Evolutionary conservation across 2,329 filamentous ascomycete species (phyloP).

Genomic region (Scopulariopsis brevicaulis): DNA sequence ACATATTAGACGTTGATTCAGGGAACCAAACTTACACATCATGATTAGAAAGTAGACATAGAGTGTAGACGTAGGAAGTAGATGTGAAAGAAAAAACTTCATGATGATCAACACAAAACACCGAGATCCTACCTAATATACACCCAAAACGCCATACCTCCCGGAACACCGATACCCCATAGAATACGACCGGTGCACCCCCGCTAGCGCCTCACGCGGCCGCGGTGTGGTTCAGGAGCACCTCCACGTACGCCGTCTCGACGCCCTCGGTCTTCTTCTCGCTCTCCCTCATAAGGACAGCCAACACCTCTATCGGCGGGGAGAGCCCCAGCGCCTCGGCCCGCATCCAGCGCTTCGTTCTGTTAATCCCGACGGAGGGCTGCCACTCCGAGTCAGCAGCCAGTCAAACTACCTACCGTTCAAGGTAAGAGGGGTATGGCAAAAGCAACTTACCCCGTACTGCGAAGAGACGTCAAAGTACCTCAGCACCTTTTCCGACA

Average conservation of each 20-base stretch:
- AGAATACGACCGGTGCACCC: constrained; percentile 2
- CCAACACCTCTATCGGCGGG: constrained; percentile 82
- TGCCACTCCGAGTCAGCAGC: constrained; percentile 21
- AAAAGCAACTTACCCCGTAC: constrained; percentile 64
- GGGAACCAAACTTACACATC: neutral
- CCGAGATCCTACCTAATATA: constrained; percentile 1
- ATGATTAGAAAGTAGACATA: neutral
- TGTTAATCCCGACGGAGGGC: constrained; percentile 79
- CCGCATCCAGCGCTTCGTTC: constrained; percentile 77
- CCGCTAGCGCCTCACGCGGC: neutral
- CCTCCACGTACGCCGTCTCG: constrained; percentile 64
- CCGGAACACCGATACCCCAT: constrained; percentile 8
- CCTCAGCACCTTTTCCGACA: constrained; percentile 76
- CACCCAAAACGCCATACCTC: constrained; percentile 12
- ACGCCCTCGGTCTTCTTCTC: constrained; percentile 33
- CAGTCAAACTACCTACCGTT: neutral
- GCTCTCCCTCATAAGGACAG: constrained; percentile 64
- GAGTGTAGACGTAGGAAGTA: neutral
- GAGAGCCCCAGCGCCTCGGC: constrained; percentile 73
- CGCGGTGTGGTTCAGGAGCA: constrained; percentile 22
- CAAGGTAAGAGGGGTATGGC: neutral
- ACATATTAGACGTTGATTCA: neutral
- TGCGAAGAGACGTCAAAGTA: constrained; percentile 89
- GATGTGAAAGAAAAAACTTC: neutral
- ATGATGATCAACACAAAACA: neutral